phyloP scores from a whole-genome alignment of 805 yeast genomes.

The Starmerella powellii region DNA sequence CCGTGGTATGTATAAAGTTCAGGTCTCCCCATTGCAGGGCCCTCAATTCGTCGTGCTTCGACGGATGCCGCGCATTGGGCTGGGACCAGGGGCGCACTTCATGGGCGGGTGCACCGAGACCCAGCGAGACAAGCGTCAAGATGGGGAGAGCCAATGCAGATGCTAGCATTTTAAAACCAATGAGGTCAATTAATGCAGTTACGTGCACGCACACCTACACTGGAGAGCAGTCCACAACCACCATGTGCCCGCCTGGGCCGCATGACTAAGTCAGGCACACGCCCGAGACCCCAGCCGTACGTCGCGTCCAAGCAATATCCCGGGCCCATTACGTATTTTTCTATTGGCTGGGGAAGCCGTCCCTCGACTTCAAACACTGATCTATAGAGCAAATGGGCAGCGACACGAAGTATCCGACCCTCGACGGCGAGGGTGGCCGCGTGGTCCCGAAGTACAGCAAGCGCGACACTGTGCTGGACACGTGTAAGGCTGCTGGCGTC shows the following conservation, averaged over 20 bases:
- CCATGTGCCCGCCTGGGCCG: too few species aligned
- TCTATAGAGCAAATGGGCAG: background rate
- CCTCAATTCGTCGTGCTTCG: constrained; percentile 30
- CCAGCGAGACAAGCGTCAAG: background rate
- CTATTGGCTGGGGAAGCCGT: constrained; percentile 15
- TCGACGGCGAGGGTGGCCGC: constrained; percentile 23
- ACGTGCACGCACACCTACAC: too few species aligned
- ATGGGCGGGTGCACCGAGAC: background rate
- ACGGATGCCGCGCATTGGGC: constrained; percentile 14
- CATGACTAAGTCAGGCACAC: background rate
- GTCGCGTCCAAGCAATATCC: background rate
- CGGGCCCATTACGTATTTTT: constrained; percentile 9
- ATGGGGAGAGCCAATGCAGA: too few species aligned
- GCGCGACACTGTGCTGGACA: constrained; percentile 42
- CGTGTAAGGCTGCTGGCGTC: constrained; percentile 37
- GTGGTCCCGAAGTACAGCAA: constrained; percentile 41
- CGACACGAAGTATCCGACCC: constrained; percentile 17
- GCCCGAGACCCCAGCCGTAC: background rate
- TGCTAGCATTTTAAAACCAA: too few species aligned
- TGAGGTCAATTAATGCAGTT: too few species aligned
- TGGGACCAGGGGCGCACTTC: constrained; percentile 1
- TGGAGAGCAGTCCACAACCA: too few species aligned
- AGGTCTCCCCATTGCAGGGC: constrained; percentile 56
- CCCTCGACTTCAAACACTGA: too few species aligned
- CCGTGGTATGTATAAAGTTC: constrained; percentile 88